These are phyloP conservation scores for Acanthamoeba sp. DNA, from an alignment of 208 protist genomes.

Conservation along the genomic window DNA sequence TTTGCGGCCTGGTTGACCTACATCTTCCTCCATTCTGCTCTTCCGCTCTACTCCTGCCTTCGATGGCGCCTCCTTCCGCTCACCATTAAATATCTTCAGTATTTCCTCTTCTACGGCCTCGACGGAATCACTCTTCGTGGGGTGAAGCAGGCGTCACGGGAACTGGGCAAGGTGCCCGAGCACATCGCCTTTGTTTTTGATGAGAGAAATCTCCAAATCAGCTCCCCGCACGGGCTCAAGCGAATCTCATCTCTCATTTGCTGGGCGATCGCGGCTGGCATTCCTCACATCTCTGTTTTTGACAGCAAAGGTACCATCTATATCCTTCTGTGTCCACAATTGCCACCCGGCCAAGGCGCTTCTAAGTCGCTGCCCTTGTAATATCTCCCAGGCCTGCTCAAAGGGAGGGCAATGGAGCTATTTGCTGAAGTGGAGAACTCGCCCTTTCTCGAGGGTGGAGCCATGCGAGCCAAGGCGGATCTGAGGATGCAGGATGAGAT, in stretches of 20 bases:
- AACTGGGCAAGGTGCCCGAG: conserved; percentile 36
- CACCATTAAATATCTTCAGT: not conserved
- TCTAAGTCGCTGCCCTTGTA: not conserved
- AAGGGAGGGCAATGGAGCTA: not conserved
- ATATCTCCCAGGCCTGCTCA: not conserved
- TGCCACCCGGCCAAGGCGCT: too few species aligned
- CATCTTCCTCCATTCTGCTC: not conserved
- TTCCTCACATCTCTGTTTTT: conserved; percentile 48
- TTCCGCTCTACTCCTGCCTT: conserved; percentile 26
- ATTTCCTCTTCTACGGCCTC: conserved; percentile 41
- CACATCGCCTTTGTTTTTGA: conserved; percentile 25
- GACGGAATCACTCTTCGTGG: not conserved
- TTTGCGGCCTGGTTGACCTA: conserved; percentile 20
- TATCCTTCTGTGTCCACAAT: not conserved
- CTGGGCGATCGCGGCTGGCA: conserved; percentile 22
- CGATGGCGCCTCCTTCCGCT: conserved; percentile 28
- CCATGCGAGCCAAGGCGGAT: not conserved
- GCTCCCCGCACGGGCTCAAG: not conserved
- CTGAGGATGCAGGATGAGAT: not conserved
- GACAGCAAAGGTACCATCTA: conserved; percentile 13
- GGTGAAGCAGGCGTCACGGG: not conserved
- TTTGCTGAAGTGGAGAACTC: not conserved
- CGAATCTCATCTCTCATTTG: conserved; percentile 36
- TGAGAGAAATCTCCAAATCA: not conserved
- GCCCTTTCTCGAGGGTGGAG: not conserved